Conservation (phyloP, 495 filamentous ascomycete genomes). For the Glonium stellatum region DNA sequence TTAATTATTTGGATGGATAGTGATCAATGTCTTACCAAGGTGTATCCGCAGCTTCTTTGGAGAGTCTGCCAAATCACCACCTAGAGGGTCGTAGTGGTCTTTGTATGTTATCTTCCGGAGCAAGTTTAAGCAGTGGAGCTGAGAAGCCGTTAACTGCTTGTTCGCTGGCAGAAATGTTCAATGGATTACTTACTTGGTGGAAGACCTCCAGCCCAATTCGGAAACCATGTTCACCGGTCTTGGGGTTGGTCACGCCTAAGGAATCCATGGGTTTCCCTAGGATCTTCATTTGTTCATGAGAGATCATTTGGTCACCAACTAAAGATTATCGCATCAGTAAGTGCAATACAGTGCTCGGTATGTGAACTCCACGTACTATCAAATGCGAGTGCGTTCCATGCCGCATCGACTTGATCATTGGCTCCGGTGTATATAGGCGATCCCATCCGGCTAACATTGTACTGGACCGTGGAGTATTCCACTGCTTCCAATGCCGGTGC, state of each 20-base stretch:
- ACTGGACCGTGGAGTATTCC: neutral
- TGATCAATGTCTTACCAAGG: conserved; percentile 27
- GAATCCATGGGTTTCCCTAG: conserved; percentile 43
- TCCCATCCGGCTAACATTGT: neutral
- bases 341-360: neutral
- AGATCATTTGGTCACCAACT: conserved; percentile 43
- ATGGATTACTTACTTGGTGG: conserved; percentile 36
- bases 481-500: neutral
- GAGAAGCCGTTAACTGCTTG: neutral
- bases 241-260: conserved; percentile 43
- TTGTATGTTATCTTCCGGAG: conserved; percentile 45
- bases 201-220: conserved; percentile 50
- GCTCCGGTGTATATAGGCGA: neutral
- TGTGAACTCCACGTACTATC: neutral
- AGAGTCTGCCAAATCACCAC: conserved; percentile 28
- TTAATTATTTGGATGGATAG: neutral
- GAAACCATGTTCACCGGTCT: conserved; percentile 45
- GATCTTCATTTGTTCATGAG: conserved; percentile 41
- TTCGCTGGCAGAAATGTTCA: neutral
- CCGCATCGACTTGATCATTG: neutral
- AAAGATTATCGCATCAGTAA: neutral
- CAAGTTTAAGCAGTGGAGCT: conserved; percentile 47
- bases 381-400: neutral
- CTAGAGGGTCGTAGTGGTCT: conserved; percentile 42
- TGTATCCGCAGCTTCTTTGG: conserved; percentile 31